Percentiles rank a stretch among this genome's conserved stretches.
Conservation (phyloP, 805 yeast species). For the Candida multigemmis region DNA sequence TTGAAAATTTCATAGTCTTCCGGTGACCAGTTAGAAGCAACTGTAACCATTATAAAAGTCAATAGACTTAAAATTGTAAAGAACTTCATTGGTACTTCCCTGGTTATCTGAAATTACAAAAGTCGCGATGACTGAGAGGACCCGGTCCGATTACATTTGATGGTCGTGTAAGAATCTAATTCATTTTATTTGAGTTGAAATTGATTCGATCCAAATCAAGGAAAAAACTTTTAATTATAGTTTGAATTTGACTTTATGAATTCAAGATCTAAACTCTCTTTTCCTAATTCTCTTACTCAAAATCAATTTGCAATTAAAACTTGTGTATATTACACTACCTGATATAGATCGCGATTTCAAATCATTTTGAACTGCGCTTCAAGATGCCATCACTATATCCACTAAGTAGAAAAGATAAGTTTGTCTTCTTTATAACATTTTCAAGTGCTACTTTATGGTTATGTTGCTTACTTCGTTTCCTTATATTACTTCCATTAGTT, state of each 20-base stretch:
- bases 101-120: no score
- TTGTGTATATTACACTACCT: neutral
- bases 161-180: no score
- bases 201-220: no score
- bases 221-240: no score
- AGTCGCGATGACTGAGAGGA: no score
- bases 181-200: no score
- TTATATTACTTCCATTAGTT: slow-evolving; percentile 52
- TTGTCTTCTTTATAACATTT: slow-evolving; percentile 24
- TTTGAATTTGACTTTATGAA: no score
- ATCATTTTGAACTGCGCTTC: slow-evolving; percentile 1
- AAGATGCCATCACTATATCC: slow-evolving; percentile 27
- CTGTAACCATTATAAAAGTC: slow-evolving; percentile 5
- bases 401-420: slow-evolving; percentile 18
- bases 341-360: neutral
- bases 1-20: slow-evolving; percentile 78
- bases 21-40: slow-evolving; percentile 42
- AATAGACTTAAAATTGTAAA: neutral
- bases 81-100: slow-evolving; percentile 1
- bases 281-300: no score
- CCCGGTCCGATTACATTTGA: no score
- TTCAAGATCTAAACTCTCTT: no score
- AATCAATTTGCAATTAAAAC: no score
- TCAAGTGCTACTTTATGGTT: slow-evolving; percentile 37
- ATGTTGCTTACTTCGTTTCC: slow-evolving; percentile 39